phyloP scores from a whole-genome alignment of 2,329 filamentous ascomycete genomes.

The Microcyclosporella mali region DNA sequence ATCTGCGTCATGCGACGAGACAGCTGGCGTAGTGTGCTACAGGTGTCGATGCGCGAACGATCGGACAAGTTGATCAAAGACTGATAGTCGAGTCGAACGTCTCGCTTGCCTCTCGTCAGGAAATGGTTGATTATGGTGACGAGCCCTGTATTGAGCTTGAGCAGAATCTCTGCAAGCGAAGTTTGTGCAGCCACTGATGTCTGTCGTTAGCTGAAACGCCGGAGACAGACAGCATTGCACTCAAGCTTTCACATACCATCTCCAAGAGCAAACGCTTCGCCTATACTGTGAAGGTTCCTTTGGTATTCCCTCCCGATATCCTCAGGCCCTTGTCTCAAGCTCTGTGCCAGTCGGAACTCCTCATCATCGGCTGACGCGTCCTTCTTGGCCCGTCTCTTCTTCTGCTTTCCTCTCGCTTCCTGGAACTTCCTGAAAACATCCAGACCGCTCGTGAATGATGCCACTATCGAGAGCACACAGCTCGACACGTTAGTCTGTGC shows the following conservation, averaged over 20 bases:
- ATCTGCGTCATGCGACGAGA: conserved; percentile 22
- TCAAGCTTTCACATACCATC: conserved; percentile 44
- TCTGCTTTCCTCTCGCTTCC: conserved; percentile 21
- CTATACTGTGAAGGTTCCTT: conserved; percentile 32
- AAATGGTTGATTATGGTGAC: conserved; percentile 43
- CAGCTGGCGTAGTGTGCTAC: conserved; percentile 38
- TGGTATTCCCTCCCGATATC: conserved; percentile 41
- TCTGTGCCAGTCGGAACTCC: conserved; percentile 37
- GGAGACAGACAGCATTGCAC: too few species aligned
- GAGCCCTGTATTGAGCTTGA: conserved; percentile 44
- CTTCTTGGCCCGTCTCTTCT: conserved; percentile 13
- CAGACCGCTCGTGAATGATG: conserved; percentile 41
- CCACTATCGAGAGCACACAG: conserved; percentile 37
- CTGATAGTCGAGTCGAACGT: conserved; percentile 36
- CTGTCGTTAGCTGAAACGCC: too few species aligned
- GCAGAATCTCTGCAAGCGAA: conserved; percentile 40
- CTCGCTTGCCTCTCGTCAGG: conserved; percentile 33
- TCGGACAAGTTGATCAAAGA: conserved; percentile 43
- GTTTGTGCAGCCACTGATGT: conserved; percentile 39
- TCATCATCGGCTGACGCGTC: conserved; percentile 20
- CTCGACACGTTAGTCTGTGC: conserved; percentile 14
- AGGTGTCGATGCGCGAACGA: conserved; percentile 39
- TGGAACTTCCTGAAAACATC: conserved; percentile 41
- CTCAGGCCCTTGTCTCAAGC: conserved; percentile 36
- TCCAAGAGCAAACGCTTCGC: conserved; percentile 38